Evolutionary conservation across 164 flowering plant species (phyloP).

Genomic region (grape (Vitis vinifera)): DNA sequence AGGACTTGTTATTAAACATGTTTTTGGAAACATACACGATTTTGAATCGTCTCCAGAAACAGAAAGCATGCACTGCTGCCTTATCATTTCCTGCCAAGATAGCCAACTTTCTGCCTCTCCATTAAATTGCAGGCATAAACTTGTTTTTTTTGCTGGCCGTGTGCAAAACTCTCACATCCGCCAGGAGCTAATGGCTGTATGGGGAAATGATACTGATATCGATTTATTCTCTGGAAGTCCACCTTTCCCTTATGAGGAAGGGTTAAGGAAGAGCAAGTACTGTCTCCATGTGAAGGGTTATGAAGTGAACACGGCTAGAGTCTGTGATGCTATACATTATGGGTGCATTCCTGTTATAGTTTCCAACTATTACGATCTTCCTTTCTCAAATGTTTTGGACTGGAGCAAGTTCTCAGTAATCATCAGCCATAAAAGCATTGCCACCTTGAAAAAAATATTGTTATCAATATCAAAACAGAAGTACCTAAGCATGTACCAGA

Average conservation of each 20-base stretch:
- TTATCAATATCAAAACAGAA: constrained; percentile 25
- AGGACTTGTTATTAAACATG: too few species aligned
- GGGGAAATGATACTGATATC: constrained; percentile 46
- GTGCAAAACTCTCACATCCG: constrained; percentile 43
- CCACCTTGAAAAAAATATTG: constrained; percentile 31
- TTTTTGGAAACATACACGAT: too few species aligned
- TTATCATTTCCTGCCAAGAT: too few species aligned
- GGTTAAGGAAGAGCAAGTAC: constrained; percentile 44
- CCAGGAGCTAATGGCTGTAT: constrained; percentile 26
- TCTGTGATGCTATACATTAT: constrained; percentile 56
- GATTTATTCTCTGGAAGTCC: constrained; percentile 31
- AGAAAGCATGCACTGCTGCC: too few species aligned
- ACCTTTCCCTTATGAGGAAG: constrained; percentile 41
- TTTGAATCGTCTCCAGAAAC: too few species aligned
- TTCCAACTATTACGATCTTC: constrained; percentile 57
- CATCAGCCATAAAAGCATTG: constrained; percentile 35
- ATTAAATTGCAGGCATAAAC: constrained; percentile 27
- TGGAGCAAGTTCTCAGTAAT: constrained; percentile 57
- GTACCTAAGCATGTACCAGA: constrained; percentile 38
- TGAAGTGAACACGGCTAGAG: constrained; percentile 62
- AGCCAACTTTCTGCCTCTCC: not conserved
- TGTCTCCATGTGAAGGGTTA: constrained; percentile 64
- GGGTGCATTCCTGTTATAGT: constrained; percentile 63
- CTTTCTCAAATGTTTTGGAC: constrained; percentile 52
- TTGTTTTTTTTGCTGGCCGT: constrained; percentile 50